Evolutionary conservation across 1,284 basidiomycete genomes (phyloP).

Genomic region (Paramarasmius palmivorus): DNA sequence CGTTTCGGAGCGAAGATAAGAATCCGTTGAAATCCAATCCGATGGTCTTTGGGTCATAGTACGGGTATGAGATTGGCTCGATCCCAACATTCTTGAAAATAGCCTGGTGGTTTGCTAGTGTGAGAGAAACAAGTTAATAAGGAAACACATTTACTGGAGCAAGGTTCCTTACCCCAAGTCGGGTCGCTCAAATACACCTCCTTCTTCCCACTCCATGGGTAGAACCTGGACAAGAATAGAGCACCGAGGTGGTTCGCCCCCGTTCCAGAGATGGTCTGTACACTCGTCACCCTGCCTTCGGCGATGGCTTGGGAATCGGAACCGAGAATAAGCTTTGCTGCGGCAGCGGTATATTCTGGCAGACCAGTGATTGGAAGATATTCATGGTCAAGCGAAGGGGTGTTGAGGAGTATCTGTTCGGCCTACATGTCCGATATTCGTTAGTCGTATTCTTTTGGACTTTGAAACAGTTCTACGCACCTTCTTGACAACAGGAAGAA

Average conservation of each 20-base stretch:
- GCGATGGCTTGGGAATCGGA: conserved; percentile 69
- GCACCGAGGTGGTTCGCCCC: conserved; percentile 94
- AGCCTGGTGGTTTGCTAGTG: conserved; percentile 84
- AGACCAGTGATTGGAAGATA: conserved; percentile 93
- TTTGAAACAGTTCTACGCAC: conserved; percentile 42
- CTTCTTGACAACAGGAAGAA: conserved; percentile 91
- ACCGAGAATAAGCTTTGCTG: conserved; percentile 84
- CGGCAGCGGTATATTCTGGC: conserved; percentile 77
- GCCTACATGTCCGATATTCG: conserved; percentile 51
- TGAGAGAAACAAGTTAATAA: conserved; percentile 2
- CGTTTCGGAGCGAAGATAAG: conserved; percentile 61
- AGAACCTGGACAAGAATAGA: conserved; percentile 86
- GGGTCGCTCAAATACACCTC: conserved; percentile 85
- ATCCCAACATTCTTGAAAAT: conserved; percentile 88
- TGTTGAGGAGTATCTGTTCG: conserved; percentile 67
- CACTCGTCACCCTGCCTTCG: conserved; percentile 71
- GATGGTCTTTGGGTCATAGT: conserved; percentile 90
- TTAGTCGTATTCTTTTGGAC: conserved; percentile 7
- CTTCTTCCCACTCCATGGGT: conserved; percentile 68
- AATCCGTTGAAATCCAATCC: conserved; percentile 84
- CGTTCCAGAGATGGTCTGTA: conserved; percentile 94
- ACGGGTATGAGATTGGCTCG: conserved; percentile 80
- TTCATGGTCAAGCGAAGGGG: conserved; percentile 86
- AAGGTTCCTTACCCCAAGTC: conserved; percentile 79
- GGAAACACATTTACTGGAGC: background rate